A percentile compares a stretch with the other conserved stretches of the same genome.
Conservation (phyloP, 1,284 basidiomycete genomes). For the Wolfiporia cocos region DNA sequence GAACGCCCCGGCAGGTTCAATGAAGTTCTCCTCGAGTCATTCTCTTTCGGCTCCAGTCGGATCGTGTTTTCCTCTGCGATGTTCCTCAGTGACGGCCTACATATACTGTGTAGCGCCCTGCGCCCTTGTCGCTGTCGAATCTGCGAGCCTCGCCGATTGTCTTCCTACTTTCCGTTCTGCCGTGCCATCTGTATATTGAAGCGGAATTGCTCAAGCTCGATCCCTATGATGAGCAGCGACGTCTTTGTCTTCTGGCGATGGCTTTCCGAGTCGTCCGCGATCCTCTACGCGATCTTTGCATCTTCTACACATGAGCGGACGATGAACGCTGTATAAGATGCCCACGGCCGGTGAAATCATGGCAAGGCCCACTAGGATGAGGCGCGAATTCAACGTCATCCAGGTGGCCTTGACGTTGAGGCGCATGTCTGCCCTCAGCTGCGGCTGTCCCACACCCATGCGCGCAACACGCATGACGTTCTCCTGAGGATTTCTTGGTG, state of each 20-base stretch:
- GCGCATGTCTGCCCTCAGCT: conserved; percentile 45
- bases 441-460: conserved; percentile 44
- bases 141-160: conserved; percentile 14
- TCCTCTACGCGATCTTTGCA: conserved; percentile 34
- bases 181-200: conserved; percentile 34
- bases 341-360: conserved; percentile 26
- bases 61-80: conserved; percentile 8
- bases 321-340: conserved; percentile 33
- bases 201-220: conserved; percentile 31
- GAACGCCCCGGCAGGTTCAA: conserved; percentile 24
- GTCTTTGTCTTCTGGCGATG: conserved; percentile 31
- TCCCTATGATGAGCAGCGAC: conserved; percentile 29
- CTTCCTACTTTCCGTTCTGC: conserved; percentile 24
- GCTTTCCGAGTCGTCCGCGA: conserved; percentile 28
- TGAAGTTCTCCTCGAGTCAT: conserved; percentile 34
- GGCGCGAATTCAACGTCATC: conserved; percentile 38
- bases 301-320: conserved; percentile 36
- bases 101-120: conserved; percentile 3
- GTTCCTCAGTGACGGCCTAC: not conserved
- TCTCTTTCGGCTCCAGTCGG: conserved; percentile 16
- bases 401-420: conserved; percentile 50
- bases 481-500: conserved; percentile 34
- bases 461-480: conserved; percentile 41
- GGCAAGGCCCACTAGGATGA: conserved; percentile 34
- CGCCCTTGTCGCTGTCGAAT: conserved; percentile 7